Percentiles rank a stretch among this genome's conserved stretches.
Evolutionary conservation across 2,329 filamentous ascomycete species (phyloP).

Genomic region (Niveomyces coronatus): DNA sequence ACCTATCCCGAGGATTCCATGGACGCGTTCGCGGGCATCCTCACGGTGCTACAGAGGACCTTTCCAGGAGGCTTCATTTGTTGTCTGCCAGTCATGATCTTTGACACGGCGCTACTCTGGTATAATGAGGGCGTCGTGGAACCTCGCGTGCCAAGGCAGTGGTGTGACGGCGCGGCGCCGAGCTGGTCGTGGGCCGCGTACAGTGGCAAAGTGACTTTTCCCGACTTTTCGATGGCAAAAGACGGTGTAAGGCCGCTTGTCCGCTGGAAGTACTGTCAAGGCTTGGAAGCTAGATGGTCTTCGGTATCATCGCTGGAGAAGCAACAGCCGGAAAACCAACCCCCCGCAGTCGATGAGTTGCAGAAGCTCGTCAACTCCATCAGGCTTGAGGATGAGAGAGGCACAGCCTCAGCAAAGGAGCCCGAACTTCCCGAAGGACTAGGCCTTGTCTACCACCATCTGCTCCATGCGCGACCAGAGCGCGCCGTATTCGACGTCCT

Average conservation of each 20-base stretch:
- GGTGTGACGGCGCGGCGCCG: background rate
- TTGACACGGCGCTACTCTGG: conserved; percentile 9
- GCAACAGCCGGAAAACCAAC: conserved; percentile 4
- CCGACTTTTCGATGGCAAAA: conserved; percentile 4
- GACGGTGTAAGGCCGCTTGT: conserved; percentile 7
- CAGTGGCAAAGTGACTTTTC: conserved; percentile 1
- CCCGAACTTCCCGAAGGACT: background rate
- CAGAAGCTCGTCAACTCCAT: background rate
- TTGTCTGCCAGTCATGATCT: conserved; percentile 10
- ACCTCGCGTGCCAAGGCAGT: background rate
- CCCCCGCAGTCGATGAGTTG: background rate
- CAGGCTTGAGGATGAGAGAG: conserved; percentile 1
- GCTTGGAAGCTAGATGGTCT: background rate
- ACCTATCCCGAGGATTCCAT: conserved; percentile 7
- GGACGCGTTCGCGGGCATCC: conserved; percentile 9
- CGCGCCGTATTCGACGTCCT: conserved; percentile 4
- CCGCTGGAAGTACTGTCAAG: conserved; percentile 7
- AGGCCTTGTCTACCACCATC: background rate
- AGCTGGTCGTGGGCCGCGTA: conserved; percentile 6
- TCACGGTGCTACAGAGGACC: conserved; percentile 7
- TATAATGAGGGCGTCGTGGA: conserved; percentile 5
- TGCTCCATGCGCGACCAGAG: conserved; percentile 5
- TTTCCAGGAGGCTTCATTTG: conserved; percentile 9
- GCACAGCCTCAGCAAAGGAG: background rate
- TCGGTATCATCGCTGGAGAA: conserved; percentile 5